Conservation (phyloP, 1,284 basidiomycete genomes). For the Rhodotorula glutinis region DNA sequence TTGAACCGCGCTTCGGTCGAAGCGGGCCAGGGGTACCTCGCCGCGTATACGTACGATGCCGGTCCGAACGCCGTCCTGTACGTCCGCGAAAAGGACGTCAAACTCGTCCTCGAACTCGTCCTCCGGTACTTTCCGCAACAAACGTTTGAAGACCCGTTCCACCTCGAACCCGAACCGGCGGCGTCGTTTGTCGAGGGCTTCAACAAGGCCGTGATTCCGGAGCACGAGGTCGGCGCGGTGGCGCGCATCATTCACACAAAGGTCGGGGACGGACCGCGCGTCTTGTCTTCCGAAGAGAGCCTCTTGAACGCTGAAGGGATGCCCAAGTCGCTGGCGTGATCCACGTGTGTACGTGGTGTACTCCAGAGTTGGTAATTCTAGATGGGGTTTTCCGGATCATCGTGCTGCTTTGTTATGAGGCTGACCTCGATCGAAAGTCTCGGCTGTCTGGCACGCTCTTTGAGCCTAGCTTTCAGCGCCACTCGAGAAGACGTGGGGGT, state of each 20-base stretch:
- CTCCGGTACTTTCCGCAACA: slow-evolving; percentile 76
- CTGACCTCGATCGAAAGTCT: too few species aligned
- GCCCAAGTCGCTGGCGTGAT: slow-evolving; percentile 47
- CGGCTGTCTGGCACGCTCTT: too few species aligned
- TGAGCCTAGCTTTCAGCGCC: too few species aligned
- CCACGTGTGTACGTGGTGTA: too few species aligned
- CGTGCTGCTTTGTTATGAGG: too few species aligned
- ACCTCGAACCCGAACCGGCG: slow-evolving; percentile 54
- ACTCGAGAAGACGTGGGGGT: too few species aligned
- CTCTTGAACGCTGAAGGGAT: slow-evolving; percentile 50
- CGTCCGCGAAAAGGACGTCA: slow-evolving; percentile 71
- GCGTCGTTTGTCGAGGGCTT: slow-evolving; percentile 63
- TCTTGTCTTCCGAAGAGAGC: slow-evolving; percentile 47
- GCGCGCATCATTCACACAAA: slow-evolving; percentile 84
- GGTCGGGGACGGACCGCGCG: slow-evolving; percentile 84
- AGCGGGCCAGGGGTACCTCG: slow-evolving; percentile 65
- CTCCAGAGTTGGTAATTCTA: too few species aligned
- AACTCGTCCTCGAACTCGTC: slow-evolving; percentile 71
- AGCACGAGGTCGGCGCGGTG: slow-evolving; percentile 70
- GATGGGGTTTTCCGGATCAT: too few species aligned
- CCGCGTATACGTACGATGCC: slow-evolving; percentile 97
- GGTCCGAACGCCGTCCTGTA: slow-evolving; percentile 99
- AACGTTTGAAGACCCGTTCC: slow-evolving; percentile 70
- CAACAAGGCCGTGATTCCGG: slow-evolving; percentile 68
- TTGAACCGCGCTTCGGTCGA: slow-evolving; percentile 79